Evolutionary conservation across 2,329 filamentous ascomycete species (phyloP).

Genomic region (Trichophyton simii): DNA sequence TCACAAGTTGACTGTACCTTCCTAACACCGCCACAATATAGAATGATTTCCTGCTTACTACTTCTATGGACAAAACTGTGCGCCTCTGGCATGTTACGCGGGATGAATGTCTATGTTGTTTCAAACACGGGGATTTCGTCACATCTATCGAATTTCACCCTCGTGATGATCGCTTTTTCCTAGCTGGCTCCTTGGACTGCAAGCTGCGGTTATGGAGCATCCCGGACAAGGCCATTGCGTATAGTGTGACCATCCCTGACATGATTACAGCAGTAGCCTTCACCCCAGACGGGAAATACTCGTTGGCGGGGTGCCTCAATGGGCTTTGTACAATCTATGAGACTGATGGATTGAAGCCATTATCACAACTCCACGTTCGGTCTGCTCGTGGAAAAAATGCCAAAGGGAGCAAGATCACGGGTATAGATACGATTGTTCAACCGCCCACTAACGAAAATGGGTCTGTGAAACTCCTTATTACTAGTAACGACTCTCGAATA

Average conservation of each 20-base stretch:
- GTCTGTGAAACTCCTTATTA: conserved; percentile 73
- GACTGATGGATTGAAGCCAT: conserved; percentile 74
- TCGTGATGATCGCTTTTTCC: conserved; percentile 87
- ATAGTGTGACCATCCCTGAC: conserved; percentile 61
- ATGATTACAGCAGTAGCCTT: conserved; percentile 92
- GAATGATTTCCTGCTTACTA: conserved; percentile 92
- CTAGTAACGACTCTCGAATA: conserved; percentile 87
- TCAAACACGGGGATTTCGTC: conserved; percentile 89
- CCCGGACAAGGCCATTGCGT: conserved; percentile 87
- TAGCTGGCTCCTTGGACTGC: conserved; percentile 82
- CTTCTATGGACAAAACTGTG: conserved; percentile 97
- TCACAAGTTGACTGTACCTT: not conserved
- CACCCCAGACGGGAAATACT: conserved; percentile 77
- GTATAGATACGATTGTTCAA: conserved; percentile 62
- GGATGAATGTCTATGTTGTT: conserved; percentile 76
- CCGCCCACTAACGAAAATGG: conserved; percentile 46
- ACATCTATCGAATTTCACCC: conserved; percentile 93
- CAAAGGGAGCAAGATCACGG: conserved; percentile 94
- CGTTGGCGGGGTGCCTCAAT: conserved; percentile 76
- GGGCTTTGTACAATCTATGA: conserved; percentile 85
- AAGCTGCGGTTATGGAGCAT: conserved; percentile 92
- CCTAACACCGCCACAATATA: conserved; percentile 17
- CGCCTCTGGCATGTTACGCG: conserved; percentile 83
- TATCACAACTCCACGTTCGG: conserved; percentile 82
- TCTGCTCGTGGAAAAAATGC: conserved; percentile 86